Base-by-base conservation (phyloP, 2,329 filamentous ascomycete species). In the Neoascochyta sp. region DNA sequence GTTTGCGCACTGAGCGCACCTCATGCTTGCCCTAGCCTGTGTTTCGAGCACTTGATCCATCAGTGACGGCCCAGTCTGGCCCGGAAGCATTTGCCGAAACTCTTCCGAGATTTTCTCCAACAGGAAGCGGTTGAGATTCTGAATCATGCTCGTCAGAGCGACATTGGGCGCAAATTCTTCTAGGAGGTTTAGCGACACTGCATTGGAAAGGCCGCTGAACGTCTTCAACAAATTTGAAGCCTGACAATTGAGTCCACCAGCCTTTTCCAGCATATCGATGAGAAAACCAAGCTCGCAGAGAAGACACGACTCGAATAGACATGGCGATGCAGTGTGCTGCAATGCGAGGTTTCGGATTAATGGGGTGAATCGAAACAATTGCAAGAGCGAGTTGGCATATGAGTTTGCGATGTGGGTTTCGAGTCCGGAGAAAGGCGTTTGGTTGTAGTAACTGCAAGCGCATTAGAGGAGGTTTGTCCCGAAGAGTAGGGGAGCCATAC, bases 241-340 rank as follows among this genome's bases (percentile, higher is more conserved):
- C 58, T 98, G 92, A 47, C 92, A 98, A 37, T 93, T 94, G 34
- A 89, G 83, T 0, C 89, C 90, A 41, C 84, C 83, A 2, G 92
- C 92, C 60, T 96, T 98, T 51, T 96, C 85, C 14, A 98, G 74
- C 92, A 98, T 98, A 57, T 98, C 93, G 50, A 95, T 93, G 7
- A 98, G 70, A 58, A 92, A 98, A 1, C 92, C 92, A 45, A 98
- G 73, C 63, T 98, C 92, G 63, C 92, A 98, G 2, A 98, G 68
- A 22, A 98, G 70, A 61, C 92, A 98, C 17, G 79, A 75, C 32
- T 94, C 88, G 46, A 78, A 80, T 3, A 88, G 70, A 56, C 92
- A 98, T 9, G 83, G 77, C 7, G 85, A 86, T 1, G 92, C 87
- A 1, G 89, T 84, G 60, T 98, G 92, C 36, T 89, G 81, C 1